phyloP scores from a whole-genome alignment of 108 stramenopile species.

The Stephanodiscus minutulus region DNA sequence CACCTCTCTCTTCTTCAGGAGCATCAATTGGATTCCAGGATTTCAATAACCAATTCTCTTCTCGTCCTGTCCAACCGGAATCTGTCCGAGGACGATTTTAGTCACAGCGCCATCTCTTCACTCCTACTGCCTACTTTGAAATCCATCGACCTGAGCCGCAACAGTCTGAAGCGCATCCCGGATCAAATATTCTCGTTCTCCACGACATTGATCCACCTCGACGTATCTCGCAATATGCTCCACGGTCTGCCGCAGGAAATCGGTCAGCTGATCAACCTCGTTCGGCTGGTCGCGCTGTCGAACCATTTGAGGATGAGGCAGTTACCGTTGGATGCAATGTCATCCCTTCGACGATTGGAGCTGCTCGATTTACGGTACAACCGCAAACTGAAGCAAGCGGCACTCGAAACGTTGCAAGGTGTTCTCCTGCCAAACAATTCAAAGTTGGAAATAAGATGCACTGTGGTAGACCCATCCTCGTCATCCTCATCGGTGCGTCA shows the following conservation, averaged over 20 bases:
- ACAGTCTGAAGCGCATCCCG: conserved; percentile 38
- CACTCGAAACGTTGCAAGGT: conserved; percentile 25
- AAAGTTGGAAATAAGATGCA: conserved; percentile 39
- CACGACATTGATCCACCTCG: conserved; percentile 27
- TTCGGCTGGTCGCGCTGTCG: conserved; percentile 37
- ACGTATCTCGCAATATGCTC: conserved; percentile 53
- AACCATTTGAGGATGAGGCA: conserved; percentile 51
- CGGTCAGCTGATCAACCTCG: conserved; percentile 32
- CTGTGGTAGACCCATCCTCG: not conserved
- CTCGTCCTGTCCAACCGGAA: conserved; percentile 13
- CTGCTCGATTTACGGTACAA: conserved; percentile 59
- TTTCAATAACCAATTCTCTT: not conserved
- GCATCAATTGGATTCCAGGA: not conserved
- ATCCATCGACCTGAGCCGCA: conserved; percentile 51
- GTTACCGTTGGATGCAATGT: conserved; percentile 37
- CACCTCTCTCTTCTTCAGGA: not conserved
- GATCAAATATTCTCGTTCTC: conserved; percentile 25
- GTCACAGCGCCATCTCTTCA: conserved; percentile 4
- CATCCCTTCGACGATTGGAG: conserved; percentile 40
- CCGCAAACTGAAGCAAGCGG: conserved; percentile 50
- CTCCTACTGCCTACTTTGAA: conserved; percentile 14
- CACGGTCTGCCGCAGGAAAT: conserved; percentile 45
- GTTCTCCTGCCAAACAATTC: conserved; percentile 15
- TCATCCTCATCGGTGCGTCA: not conserved
- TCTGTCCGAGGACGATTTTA: conserved; percentile 24